Evolutionary conservation across 768 basidiomycete species (phyloP), one percentile per base, ranked within the genome.

Genomic region (Boletus subcaerulescens): DNA sequence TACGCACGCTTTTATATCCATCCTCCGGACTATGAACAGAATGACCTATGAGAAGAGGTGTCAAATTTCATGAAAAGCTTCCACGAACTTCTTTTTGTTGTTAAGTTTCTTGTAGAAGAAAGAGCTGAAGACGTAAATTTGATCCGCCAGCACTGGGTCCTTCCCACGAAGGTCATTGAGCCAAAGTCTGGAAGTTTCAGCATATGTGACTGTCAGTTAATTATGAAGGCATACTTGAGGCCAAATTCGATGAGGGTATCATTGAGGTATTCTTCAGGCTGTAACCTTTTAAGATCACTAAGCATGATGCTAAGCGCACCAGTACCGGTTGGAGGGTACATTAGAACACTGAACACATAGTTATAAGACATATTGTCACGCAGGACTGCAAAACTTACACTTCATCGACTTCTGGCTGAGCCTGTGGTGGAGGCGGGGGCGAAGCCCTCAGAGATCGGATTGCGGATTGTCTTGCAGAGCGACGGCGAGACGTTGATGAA

Each of bases 221-320:
- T 14, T 29, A 52, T 33, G 6, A 15, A 13, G 55, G 70, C 89
- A 45, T 63, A 94, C 94, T 93, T 95, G 33, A 99, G 77, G 4
- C 93, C 95, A 61, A 95, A 97, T 66, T 99, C 97, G 31, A 98
- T 94, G 35, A 99, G 74, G 0, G 92, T 97, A 73, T 99, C 97
- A 66, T 99, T 99, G 45, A 99, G 77, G 68, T 87, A 98, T 68
- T 96, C 91, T 32, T 84, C 85, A 0, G 87, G 86, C 48, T 82
- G 73, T 32, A 98, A 70, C 11, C 96, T 85, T 51, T 76, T 76
- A 26, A 87, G 71, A 63, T 98, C 97, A 22, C 84, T 86, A 39
- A 81, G 79, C 14, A 87, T 94, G 62, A 99, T 81, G 58, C 86
- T 89, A 38, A 98, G 83, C 3, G 87, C 86, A 9, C 91, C 89